phyloP scores from a whole-genome alignment of 306 rosid species.

The Rosa lucieae region DNA sequence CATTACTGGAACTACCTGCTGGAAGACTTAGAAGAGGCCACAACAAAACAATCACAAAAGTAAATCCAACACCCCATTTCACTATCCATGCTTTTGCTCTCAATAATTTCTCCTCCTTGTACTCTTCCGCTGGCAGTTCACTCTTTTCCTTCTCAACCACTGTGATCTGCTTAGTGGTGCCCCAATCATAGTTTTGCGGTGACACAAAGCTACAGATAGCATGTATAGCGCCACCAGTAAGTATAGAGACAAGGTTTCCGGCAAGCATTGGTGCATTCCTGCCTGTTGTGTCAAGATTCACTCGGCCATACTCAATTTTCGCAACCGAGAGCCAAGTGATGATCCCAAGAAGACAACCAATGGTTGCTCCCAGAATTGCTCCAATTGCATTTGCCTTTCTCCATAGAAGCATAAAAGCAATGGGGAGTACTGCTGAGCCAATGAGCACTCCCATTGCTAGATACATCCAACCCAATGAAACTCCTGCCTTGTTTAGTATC shows the following conservation, averaged over 20 bases:
- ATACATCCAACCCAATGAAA: conserved; percentile 95
- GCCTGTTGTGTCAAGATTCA: conserved; percentile 80
- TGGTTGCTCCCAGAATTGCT: conserved; percentile 69
- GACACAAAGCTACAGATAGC: conserved; percentile 56
- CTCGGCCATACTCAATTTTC: conserved; percentile 56
- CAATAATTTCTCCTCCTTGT: conserved; percentile 56
- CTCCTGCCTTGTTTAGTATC: conserved; percentile 76
- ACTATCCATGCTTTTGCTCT: conserved; percentile 78
- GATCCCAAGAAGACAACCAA: conserved; percentile 75
- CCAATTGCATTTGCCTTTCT: conserved; percentile 80
- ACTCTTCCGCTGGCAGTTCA: conserved; percentile 70
- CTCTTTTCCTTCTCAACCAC: conserved; percentile 76
- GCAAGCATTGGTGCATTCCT: conserved; percentile 93
- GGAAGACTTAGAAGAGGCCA: conserved; percentile 92
- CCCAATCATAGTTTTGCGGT: conserved; percentile 95
- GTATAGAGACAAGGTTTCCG: conserved; percentile 82
- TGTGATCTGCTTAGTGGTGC: conserved; percentile 66
- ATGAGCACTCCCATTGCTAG: conserved; percentile 88
- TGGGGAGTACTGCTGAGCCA: conserved; percentile 92
- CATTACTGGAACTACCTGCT: conserved; percentile 50
- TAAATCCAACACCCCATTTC: conserved; percentile 86
- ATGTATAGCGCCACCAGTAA: conserved; percentile 71
- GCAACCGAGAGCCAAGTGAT: conserved; percentile 76
- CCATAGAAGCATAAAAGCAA: conserved; percentile 91
- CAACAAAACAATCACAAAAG: conserved; percentile 61